These are phyloP conservation scores for Aspergillus asperescens DNA, from an alignment of 495 filamentous ascomycete genomes.

Conservation along the genomic window DNA sequence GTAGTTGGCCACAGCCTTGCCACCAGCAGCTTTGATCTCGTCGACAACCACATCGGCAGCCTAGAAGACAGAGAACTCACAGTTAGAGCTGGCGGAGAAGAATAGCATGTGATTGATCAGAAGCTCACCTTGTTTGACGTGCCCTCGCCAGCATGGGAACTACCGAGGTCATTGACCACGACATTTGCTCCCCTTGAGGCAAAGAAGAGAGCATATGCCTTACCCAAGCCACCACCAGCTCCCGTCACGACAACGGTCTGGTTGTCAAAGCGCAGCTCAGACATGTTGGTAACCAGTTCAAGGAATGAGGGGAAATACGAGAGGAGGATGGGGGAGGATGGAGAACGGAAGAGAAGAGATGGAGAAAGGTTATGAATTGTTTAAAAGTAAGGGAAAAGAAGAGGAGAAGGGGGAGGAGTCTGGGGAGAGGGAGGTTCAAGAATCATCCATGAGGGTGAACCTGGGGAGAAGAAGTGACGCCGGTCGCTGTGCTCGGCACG, in stretches of 20 bases:
- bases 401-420: neutral
- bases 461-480: conserved; percentile 19
- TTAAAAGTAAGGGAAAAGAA: conserved; percentile 14
- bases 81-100: conserved; percentile 19
- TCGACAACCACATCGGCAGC: conserved; percentile 94
- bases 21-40: conserved; percentile 86
- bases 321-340: neutral
- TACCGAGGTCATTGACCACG: conserved; percentile 95
- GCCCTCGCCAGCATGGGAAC: conserved; percentile 91
- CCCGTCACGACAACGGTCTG: conserved; percentile 97
- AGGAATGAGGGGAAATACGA: conserved; percentile 15
- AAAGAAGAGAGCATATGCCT: conserved; percentile 89
- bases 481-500: conserved; percentile 37
- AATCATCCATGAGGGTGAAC: conserved; percentile 14
- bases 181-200: conserved; percentile 89
- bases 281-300: conserved; percentile 51
- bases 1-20: conserved; percentile 97
- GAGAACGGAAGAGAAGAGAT: neutral
- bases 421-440: conserved; percentile 29
- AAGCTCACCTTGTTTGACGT: conserved; percentile 69
- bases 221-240: conserved; percentile 90
- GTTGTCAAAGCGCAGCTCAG: conserved; percentile 85
- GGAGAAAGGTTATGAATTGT: neutral
- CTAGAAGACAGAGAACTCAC: conserved; percentile 39
- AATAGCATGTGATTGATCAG: neutral